These are phyloP conservation scores for Penicillium janthinellum DNA, from an alignment of 2,329 filamentous ascomycete genomes.

Conservation along the genomic window DNA sequence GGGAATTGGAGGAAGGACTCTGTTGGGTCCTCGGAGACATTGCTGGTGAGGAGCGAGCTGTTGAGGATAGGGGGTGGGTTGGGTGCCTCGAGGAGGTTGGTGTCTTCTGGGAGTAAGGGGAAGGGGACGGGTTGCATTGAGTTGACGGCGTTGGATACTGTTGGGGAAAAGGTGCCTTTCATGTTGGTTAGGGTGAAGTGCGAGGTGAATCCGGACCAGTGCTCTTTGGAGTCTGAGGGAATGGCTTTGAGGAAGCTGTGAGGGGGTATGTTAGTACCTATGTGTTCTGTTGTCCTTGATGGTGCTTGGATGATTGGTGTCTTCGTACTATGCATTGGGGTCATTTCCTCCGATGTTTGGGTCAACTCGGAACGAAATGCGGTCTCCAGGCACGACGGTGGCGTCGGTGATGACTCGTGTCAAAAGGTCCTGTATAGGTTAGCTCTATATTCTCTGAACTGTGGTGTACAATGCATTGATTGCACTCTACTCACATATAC, in stretches of 20 bases:
- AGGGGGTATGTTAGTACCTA: background rate
- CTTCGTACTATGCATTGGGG: conserved; percentile 59
- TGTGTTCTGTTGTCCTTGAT: too few relatives aligned
- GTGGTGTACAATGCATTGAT: background rate
- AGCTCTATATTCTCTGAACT: background rate
- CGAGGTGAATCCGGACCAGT: conserved; percentile 56
- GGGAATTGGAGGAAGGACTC: conserved; percentile 27
- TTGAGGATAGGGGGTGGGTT: conserved; percentile 4
- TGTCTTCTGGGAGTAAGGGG: conserved; percentile 3
- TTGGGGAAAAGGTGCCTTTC: conserved; percentile 59
- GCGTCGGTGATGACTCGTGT: conserved; percentile 42
- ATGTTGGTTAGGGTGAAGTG: conserved; percentile 68
- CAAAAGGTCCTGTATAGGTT: conserved; percentile 43
- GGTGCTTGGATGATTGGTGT: background rate
- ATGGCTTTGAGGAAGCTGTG: conserved; percentile 62
- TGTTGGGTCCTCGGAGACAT: conserved; percentile 34
- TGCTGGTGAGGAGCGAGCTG: conserved; percentile 23
- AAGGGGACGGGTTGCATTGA: conserved; percentile 21
- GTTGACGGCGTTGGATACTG: conserved; percentile 31
- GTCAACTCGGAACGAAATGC: conserved; percentile 49
- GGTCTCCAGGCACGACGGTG: conserved; percentile 43
- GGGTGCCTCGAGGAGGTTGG: conserved; percentile 11
- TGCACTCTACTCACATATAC: conserved; percentile 45
- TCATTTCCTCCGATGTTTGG: conserved; percentile 47
- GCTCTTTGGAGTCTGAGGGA: conserved; percentile 54